Conservation (phyloP, 225 moss, liverwort and hornwort species). For the Straminergon stramineum region DNA sequence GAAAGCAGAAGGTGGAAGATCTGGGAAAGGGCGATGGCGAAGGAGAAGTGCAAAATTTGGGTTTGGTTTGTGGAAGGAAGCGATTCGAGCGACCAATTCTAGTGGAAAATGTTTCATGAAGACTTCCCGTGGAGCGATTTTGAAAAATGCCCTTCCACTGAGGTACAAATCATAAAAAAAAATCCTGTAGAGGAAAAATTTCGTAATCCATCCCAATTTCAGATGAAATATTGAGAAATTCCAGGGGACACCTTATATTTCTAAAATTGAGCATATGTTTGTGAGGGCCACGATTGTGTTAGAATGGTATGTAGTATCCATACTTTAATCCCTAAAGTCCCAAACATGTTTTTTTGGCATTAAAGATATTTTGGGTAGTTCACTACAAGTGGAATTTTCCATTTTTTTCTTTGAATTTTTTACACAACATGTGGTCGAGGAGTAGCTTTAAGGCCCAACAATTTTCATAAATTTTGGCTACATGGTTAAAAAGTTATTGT, state of each 20-base stretch:
- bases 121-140: not conserved
- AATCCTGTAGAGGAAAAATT: not conserved
- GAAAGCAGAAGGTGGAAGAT: no score
- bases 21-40: not conserved
- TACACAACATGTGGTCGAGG: no score
- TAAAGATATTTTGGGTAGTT: no score
- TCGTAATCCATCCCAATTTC: not conserved
- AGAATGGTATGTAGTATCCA: not conserved
- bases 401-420: no score
- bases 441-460: no score
- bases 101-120: not conserved
- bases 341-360: no score
- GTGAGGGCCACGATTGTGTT: not conserved
- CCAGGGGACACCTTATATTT: rapidly evolving
- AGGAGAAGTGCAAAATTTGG: not conserved
- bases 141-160: not conserved
- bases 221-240: not conserved
- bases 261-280: not conserved
- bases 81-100: not conserved
- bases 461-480: no score
- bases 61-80: not conserved
- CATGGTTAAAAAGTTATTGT: no score
- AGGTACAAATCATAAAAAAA: not conserved
- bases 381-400: no score
- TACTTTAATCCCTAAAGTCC: no score